Base-by-base conservation (phyloP, 371 early-diverging fungal species). In the Saksenaea vasiformis region DNA sequence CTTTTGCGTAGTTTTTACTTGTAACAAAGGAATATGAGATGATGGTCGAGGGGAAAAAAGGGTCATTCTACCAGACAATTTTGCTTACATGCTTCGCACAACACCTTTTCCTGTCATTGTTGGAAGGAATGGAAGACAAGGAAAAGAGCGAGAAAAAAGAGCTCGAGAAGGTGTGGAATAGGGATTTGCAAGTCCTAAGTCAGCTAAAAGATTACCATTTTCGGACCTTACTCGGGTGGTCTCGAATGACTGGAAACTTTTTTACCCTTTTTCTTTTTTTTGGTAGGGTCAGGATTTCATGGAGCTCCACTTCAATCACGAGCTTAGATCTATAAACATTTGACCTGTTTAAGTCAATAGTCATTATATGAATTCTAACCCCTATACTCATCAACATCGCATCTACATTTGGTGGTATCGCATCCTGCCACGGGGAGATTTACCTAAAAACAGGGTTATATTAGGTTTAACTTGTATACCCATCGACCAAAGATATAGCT, bases 1-100 rank as follows among this genome's bases (percentile, higher is more conserved):
- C 97, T 78, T 92, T 94, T 54, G 94, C 89, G 70, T 89, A 89
- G 80, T 96, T 96, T 84, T 97, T 98, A 59, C 95, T 95, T 77
- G 13, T n/a, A 51, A n/a, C 31, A 27, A 38, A 27, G 10, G 59
- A 28, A 17, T 9, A 51, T 31, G 35, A 61, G 54, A 63, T 41
- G 36, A 51, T 58, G 27, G 53, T 31, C 56, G n/a, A 24, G 19
- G 15, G 8, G n/a, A n/a, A n/a, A n/a, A 56, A 11, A 36, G 10
- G 24, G 26, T 10, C 14, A n/a, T 31, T 39, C 10, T 15, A 39
- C 39, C 35, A 38, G 11, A 0, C 7, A 31, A 7, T 31, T 31
- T 31, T 24, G 19, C 80, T 70, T 76, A 80, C 80, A 80, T 69
- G 62, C 78, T 80, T 63, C 80, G 73, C 38, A 80, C 74, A 55